Conservation (phyloP, 106 monocot species). For the Amphibolis antarctica region DNA sequence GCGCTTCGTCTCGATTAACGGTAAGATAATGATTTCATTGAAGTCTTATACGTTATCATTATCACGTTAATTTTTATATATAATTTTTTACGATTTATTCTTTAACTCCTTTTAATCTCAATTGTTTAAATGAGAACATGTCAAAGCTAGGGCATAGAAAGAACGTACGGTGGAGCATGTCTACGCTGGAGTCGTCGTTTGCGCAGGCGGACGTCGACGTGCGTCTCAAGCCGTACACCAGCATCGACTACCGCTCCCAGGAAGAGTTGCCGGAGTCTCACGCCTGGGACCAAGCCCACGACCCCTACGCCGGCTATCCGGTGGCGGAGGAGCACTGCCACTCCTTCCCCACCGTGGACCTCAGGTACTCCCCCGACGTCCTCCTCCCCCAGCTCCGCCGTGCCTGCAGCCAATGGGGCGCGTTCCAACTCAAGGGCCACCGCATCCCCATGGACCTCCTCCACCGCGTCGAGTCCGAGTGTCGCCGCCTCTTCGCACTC, state of each 20-base stretch:
- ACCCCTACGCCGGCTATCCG: constrained; percentile 8
- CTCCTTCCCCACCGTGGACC: constrained; percentile 45
- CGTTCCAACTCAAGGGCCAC: constrained; percentile 47
- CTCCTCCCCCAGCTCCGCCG: constrained; percentile 13
- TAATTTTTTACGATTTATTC: too few species aligned
- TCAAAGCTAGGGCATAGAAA: too few species aligned
- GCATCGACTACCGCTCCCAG: constrained; percentile 21
- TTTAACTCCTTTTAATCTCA: too few species aligned
- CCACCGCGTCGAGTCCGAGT: constrained; percentile 33
- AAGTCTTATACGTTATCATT: too few species aligned
- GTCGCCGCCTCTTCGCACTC: constrained; percentile 45
- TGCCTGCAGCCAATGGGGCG: constrained; percentile 62
- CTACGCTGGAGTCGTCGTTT: too few species aligned
- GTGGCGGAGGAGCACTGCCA: constrained; percentile 4
- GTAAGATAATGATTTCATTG: too few species aligned
- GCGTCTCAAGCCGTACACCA: not conserved
- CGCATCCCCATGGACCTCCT: constrained; percentile 32
- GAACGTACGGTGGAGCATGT: too few species aligned
- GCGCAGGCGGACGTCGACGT: not conserved
- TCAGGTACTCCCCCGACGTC: constrained; percentile 7
- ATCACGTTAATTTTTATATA: too few species aligned
- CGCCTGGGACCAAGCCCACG: constrained; percentile 31
- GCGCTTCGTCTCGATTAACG: too few species aligned
- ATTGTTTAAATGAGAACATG: too few species aligned
- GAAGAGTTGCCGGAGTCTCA: constrained; percentile 46